A percentile compares a stretch with the other conserved stretches of the same genome.
phyloP scores from a whole-genome alignment of 2,329 filamentous ascomycete species.

The Cladosporium sp. region DNA sequence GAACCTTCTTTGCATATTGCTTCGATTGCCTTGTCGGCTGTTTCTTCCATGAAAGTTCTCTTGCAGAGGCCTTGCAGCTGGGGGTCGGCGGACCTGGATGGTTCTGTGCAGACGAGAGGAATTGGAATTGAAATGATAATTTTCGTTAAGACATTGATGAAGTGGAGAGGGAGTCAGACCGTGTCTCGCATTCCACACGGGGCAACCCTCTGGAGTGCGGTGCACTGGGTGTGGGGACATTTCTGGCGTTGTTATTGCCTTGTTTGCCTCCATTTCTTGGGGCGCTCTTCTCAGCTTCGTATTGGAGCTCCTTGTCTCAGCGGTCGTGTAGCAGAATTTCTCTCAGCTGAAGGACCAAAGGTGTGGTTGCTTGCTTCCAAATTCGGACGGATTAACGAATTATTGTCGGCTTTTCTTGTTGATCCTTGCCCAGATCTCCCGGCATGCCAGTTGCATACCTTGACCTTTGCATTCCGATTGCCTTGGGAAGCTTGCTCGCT shows the following conservation, averaged over 20 bases:
- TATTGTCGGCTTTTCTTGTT: background rate
- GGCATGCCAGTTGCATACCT: background rate
- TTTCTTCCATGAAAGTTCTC: background rate
- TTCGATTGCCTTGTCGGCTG: background rate
- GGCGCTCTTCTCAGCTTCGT: too few species aligned
- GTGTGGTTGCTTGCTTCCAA: background rate
- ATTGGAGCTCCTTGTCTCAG: constrained; percentile 8
- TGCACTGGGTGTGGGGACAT: too few species aligned
- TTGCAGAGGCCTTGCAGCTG: too few species aligned
- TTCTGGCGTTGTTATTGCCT: background rate
- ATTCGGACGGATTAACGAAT: background rate
- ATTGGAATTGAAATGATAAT: too few species aligned
- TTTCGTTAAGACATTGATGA: too few species aligned
- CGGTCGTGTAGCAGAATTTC: background rate
- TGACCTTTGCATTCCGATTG: constrained; percentile 3
- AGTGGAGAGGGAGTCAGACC: too few species aligned
- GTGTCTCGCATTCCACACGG: constrained; percentile 2
- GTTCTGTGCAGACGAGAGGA: background rate
- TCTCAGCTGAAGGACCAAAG: background rate
- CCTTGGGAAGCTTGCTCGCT: background rate
- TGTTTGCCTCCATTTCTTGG: too few species aligned
- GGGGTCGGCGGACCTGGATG: constrained; percentile 1
- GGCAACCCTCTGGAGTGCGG: too few species aligned
- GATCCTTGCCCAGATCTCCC: background rate
- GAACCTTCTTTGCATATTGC: constrained; percentile 4